A percentile compares a stretch with the other conserved stretches of the same genome.
Conservation (phyloP, 192 early-diverging fungal genomes). For the Linnemannia exigua region DNA sequence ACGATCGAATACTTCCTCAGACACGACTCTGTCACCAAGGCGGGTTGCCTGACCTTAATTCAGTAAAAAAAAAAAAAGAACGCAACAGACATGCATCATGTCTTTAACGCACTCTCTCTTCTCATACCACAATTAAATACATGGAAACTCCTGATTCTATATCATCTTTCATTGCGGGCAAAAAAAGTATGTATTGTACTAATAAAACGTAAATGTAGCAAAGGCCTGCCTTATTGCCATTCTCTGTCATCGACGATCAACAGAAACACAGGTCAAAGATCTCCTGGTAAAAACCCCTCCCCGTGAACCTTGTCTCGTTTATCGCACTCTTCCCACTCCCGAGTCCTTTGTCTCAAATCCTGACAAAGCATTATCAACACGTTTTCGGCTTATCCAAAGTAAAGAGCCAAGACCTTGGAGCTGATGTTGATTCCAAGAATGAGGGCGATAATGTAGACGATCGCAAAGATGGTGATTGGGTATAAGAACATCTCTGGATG, state of each 20-base stretch:
- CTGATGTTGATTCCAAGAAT: constrained; percentile 84
- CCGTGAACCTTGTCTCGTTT: no score
- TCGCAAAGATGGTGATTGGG: constrained; percentile 78
- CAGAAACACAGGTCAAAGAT: no score
- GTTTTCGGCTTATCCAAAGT: constrained; percentile 79
- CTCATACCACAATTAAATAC: no score
- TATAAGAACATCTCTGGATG: constrained; percentile 92
- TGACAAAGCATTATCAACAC: neutral
- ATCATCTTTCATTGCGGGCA: no score
- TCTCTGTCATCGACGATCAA: no score
- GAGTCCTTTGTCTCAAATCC: neutral
- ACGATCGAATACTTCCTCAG: constrained; percentile 7
- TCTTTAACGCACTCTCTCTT: no score
- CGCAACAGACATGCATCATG: no score
- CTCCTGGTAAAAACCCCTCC: no score
- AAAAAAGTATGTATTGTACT: no score
- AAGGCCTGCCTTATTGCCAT: no score
- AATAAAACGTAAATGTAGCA: no score
- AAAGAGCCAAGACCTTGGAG: constrained; percentile 77
- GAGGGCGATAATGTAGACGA: constrained; percentile 72
- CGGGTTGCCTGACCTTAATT: neutral
- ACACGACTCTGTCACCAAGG: neutral
- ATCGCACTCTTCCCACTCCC: neutral
- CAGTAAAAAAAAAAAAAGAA: neutral
- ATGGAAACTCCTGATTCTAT: no score